Evolutionary conservation across 306 rosid genomes (phyloP).

Genomic region (Senna tora): DNA sequence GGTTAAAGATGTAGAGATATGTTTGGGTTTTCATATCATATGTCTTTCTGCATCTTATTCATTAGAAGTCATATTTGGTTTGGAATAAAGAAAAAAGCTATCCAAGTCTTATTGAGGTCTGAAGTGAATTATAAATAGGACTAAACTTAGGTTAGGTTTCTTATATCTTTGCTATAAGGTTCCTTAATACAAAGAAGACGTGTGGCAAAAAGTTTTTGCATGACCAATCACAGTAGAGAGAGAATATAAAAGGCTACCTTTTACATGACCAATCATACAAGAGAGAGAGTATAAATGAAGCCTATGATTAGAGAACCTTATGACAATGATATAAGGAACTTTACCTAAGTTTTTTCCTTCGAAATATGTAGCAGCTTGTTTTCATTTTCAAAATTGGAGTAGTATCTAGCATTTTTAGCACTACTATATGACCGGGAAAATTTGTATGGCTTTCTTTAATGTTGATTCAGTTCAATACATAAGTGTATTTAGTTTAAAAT

Average conservation of each 20-base stretch:
- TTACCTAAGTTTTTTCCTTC: no score
- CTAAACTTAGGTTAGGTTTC: no score
- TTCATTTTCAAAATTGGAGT: constrained; percentile 11
- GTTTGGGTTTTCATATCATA: constrained; percentile 13
- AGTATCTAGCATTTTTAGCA: constrained; percentile 1
- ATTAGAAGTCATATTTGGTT: constrained; percentile 23
- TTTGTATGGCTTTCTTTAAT: neutral
- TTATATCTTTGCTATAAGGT: no score
- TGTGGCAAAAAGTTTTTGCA: no score
- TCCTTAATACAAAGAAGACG: no score
- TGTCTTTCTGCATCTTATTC: constrained; percentile 11
- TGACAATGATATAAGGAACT: no score
- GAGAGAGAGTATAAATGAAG: no score
- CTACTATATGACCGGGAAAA: constrained; percentile 6
- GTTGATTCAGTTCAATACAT: constrained; percentile 18
- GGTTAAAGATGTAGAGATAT: neutral
- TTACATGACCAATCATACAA: no score
- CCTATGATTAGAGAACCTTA: no score
- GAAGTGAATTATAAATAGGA: constrained; percentile 18
- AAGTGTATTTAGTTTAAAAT: constrained; percentile 13
- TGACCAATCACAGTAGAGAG: no score
- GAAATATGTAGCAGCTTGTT: constrained; percentile 3
- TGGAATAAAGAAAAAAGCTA: neutral
- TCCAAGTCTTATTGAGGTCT: neutral
- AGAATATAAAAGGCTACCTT: no score